Conservation (phyloP, 345 rosid species). For the Mangifera indica region DNA sequence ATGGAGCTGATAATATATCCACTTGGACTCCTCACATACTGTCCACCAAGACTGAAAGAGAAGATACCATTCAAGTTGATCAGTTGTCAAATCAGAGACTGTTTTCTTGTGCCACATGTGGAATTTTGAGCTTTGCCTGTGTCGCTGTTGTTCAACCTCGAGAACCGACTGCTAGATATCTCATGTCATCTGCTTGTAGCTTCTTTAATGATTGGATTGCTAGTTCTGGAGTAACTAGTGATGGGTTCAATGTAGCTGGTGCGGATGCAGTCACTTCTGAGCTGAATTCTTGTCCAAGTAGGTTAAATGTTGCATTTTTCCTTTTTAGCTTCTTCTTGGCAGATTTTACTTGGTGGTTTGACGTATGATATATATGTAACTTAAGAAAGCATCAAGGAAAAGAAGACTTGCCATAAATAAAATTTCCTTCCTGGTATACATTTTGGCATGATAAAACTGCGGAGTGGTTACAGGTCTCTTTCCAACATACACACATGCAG, state of each 20-base stretch:
- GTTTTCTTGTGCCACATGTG: conserved; percentile 90
- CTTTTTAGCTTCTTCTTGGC: not conserved
- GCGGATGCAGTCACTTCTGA: conserved; percentile 30
- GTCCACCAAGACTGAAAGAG: conserved; percentile 30
- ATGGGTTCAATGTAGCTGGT: conserved; percentile 26
- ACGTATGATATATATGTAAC: not conserved
- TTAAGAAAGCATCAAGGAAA: not conserved
- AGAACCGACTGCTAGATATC: conserved; percentile 76
- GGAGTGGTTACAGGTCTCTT: not conserved
- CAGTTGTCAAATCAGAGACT: conserved; percentile 81
- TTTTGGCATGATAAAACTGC: not conserved
- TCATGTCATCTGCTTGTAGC: conserved; percentile 92
- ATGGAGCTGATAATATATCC: conserved; percentile 29
- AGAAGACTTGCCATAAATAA: not conserved
- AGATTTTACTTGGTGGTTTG: conserved; percentile 9
- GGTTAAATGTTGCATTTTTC: conserved; percentile 27
- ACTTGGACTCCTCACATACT: conserved; percentile 13
- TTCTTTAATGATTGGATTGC: conserved; percentile 81
- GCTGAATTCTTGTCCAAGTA: conserved; percentile 44
- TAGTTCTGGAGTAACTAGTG: conserved; percentile 50
- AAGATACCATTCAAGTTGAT: conserved; percentile 35
- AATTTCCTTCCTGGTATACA: not conserved
- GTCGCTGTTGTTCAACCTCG: conserved; percentile 83
- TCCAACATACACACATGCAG: no score
- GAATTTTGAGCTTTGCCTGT: conserved; percentile 83